phyloP scores from a whole-genome alignment of 225 moss, liverwort and hornwort species.

The Physcomitrium patens region DNA sequence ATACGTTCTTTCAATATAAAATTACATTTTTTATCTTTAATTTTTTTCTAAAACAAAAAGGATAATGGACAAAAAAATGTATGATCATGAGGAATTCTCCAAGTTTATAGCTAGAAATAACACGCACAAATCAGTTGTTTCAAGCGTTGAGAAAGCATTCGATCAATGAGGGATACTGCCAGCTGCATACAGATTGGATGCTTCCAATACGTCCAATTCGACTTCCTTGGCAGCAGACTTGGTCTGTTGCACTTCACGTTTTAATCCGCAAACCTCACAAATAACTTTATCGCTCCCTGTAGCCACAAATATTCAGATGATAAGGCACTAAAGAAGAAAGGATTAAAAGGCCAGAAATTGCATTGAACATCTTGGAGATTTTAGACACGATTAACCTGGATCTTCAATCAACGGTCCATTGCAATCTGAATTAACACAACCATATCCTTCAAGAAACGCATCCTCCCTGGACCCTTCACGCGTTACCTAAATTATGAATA shows the following conservation, averaged over 20 bases:
- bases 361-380: constrained; percentile 9
- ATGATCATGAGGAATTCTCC: neutral
- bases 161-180: constrained; percentile 49
- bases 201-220: constrained; percentile 45
- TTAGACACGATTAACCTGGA: constrained; percentile 41
- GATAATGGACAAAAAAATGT: too few relatives aligned
- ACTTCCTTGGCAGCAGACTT: constrained; percentile 31
- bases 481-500: constrained; percentile 53
- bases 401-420: constrained; percentile 61
- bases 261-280: constrained; percentile 48
- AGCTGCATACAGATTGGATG: constrained; percentile 35
- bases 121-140: neutral
- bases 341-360: constrained; percentile 3
- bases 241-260: constrained; percentile 37
- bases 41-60: too few relatives aligned
- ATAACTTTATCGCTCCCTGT: constrained; percentile 37
- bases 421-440: constrained; percentile 66
- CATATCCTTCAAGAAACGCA: constrained; percentile 83
- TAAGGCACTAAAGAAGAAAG: constrained; percentile 11
- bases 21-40: too few relatives aligned
- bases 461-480: constrained; percentile 67
- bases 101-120: neutral
- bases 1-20: too few relatives aligned
- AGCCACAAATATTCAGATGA: constrained; percentile 4
- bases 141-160: constrained; percentile 14